A percentile compares a stretch with the other conserved stretches of the same genome.
phyloP scores from a whole-genome alignment of 768 basidiomycete species.

The Hirschioporus abietinus region DNA sequence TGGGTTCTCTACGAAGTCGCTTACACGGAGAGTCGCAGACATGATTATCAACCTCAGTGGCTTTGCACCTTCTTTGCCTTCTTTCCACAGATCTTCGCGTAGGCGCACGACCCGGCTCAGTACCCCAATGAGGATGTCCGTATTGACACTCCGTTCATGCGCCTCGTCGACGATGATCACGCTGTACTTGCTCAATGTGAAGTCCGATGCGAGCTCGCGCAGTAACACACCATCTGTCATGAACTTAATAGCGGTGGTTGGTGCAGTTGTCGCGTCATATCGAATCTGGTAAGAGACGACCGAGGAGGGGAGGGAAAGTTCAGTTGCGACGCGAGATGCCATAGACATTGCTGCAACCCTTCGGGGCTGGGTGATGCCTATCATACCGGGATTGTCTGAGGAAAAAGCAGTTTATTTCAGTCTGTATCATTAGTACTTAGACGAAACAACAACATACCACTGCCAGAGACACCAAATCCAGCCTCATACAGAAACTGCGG shows the following conservation, averaged over 20 bases:
- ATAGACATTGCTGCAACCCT: conserved; percentile 97
- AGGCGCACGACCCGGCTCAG: conserved; percentile 90
- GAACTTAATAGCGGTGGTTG: conserved; percentile 92
- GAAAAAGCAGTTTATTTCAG: conserved; percentile 11
- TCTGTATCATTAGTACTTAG: conserved; percentile 3
- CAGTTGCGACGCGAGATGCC: conserved; percentile 88
- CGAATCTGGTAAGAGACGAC: conserved; percentile 95
- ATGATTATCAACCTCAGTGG: conserved; percentile 94
- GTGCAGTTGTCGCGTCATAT: conserved; percentile 90
- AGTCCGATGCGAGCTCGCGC: conserved; percentile 88
- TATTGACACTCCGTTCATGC: conserved; percentile 97
- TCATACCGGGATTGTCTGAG: conserved; percentile 94
- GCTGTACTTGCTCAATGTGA: conserved; percentile 90
- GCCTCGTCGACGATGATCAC: conserved; percentile 97
- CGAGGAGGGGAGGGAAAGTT: conserved; percentile 78
- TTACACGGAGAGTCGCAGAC: conserved; percentile 94
- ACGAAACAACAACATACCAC: conserved; percentile 46
- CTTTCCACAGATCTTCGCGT: conserved; percentile 85
- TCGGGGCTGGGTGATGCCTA: conserved; percentile 95
- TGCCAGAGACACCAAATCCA: conserved; percentile 80
- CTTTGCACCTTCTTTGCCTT: conserved; percentile 62
- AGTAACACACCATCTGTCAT: conserved; percentile 99
- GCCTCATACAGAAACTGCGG: conserved; percentile 98
- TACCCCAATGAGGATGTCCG: conserved; percentile 94
- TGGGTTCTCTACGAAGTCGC: conserved; percentile 85